Evolutionary conservation across 2,329 filamentous ascomycete genomes (phyloP).

Genomic region (Helminthosporium solani): DNA sequence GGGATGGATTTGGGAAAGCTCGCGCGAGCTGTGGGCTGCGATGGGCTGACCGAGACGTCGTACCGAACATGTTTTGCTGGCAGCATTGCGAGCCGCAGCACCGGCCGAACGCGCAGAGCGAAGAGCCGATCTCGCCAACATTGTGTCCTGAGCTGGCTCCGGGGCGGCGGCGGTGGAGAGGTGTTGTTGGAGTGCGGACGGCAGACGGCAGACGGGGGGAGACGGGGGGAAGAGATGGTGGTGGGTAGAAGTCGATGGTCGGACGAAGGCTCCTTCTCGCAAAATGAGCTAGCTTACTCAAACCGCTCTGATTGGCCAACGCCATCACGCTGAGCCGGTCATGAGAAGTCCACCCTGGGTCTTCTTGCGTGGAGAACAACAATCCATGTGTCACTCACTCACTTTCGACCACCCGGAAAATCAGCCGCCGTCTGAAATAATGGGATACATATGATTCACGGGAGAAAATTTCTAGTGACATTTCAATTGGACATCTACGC

Average conservation of each 20-base stretch:
- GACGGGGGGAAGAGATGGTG: conserved; percentile 31
- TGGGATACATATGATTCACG: no score
- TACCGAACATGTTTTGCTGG: conserved; percentile 51
- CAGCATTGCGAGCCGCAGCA: conserved; percentile 69
- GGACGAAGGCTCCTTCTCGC: conserved; percentile 9
- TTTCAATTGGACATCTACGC: no score
- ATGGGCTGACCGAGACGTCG: conserved; percentile 34
- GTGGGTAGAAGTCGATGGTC: conserved; percentile 17
- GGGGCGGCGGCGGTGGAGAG: conserved; percentile 33
- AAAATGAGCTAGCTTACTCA: conserved; percentile 17
- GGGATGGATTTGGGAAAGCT: conserved; percentile 29
- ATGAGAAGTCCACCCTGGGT: no score
- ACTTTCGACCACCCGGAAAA: no score
- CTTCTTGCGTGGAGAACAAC: no score
- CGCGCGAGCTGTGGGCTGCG: conserved; percentile 27
- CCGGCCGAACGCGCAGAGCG: conserved; percentile 84
- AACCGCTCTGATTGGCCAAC: conserved; percentile 20
- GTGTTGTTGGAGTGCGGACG: conserved; percentile 43
- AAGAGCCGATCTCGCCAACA: conserved; percentile 92
- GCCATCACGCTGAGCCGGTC: background rate
- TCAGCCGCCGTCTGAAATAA: no score
- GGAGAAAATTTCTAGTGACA: no score
- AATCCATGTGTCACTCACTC: no score
- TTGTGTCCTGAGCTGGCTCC: conserved; percentile 56
- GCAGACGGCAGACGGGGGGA: no score